Evolutionary conservation across 164 flowering plant species (phyloP).

Genomic region (grape (Vitis vinifera)): DNA sequence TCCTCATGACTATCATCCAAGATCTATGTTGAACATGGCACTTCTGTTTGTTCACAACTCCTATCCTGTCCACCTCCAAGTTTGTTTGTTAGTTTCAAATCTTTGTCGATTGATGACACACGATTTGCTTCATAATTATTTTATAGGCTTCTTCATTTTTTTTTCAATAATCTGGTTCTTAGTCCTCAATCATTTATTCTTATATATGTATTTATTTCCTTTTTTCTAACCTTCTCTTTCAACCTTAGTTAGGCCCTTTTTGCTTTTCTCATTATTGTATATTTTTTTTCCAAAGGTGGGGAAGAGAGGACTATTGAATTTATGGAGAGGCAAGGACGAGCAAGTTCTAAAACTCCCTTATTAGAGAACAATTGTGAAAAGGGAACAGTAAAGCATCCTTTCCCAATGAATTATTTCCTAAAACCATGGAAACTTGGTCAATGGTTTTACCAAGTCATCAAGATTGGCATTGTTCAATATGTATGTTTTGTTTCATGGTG

Average conservation of each 20-base stretch:
- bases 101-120: not conserved
- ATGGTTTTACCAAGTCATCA: slow-evolving; percentile 89
- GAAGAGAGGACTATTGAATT: slow-evolving; percentile 82
- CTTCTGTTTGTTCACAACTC: not conserved
- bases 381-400: slow-evolving; percentile 80
- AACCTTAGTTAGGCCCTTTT: not conserved
- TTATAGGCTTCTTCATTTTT: not conserved
- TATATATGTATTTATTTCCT: not conserved
- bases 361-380: slow-evolving; percentile 59
- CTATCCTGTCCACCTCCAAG: not conserved
- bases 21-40: not conserved
- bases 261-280: not conserved
- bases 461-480: slow-evolving; percentile 95
- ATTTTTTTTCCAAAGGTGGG: slow-evolving; percentile 52
- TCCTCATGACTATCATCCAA: not conserved
- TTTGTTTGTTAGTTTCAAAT: not conserved
- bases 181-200: too few relatives aligned
- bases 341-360: slow-evolving; percentile 56
- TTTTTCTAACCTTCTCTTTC: not conserved
- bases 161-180: not conserved
- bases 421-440: slow-evolving; percentile 90
- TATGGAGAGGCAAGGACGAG: slow-evolving; percentile 84
- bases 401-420: slow-evolving; percentile 79
- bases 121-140: not conserved
- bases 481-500: slow-evolving; percentile 48